phyloP scores from a whole-genome alignment of 768 basidiomycete genomes.

The Lentinula aciculospora region DNA sequence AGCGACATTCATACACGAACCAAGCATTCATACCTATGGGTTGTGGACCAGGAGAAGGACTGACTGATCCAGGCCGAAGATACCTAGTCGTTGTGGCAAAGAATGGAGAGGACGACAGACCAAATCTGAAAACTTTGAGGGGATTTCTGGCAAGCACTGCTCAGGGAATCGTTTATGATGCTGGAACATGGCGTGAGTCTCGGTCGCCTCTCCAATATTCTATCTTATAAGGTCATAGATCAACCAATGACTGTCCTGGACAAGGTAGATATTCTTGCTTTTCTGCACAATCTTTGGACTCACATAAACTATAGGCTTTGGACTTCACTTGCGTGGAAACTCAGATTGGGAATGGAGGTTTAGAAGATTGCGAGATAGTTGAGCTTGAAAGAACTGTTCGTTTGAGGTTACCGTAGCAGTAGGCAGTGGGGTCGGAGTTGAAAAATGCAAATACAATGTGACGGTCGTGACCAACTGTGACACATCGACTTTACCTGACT shows the following conservation, averaged over 20 bases:
- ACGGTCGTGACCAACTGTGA: conserved; percentile 6
- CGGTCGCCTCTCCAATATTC: neutral
- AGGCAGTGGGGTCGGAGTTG: neutral
- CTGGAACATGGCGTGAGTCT: conserved; percentile 85
- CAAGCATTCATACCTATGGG: conserved; percentile 97
- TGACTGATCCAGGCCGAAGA: conserved; percentile 39
- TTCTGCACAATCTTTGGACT: too few species aligned
- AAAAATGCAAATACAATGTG: neutral
- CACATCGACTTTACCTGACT: neutral
- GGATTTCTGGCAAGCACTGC: conserved; percentile 78
- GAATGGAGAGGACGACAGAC: conserved; percentile 70
- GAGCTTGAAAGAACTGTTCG: conserved; percentile 35
- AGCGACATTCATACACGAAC: conserved; percentile 85
- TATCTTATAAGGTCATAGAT: conserved; percentile 41
- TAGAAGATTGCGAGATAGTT: conserved; percentile 83
- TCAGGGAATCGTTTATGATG: conserved; percentile 85
- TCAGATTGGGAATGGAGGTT: conserved; percentile 77
- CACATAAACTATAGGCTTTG: conserved; percentile 42
- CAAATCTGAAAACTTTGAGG: conserved; percentile 66
- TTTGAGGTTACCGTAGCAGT: conserved; percentile 20
- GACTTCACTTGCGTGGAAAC: conserved; percentile 91
- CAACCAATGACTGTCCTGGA: conserved; percentile 87
- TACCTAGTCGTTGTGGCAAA: conserved; percentile 88
- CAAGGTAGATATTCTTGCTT: conserved; percentile 45
- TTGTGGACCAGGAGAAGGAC: conserved; percentile 39